phyloP scores from a whole-genome alignment of 768 basidiomycete species.

The Kwoniella sp. region DNA sequence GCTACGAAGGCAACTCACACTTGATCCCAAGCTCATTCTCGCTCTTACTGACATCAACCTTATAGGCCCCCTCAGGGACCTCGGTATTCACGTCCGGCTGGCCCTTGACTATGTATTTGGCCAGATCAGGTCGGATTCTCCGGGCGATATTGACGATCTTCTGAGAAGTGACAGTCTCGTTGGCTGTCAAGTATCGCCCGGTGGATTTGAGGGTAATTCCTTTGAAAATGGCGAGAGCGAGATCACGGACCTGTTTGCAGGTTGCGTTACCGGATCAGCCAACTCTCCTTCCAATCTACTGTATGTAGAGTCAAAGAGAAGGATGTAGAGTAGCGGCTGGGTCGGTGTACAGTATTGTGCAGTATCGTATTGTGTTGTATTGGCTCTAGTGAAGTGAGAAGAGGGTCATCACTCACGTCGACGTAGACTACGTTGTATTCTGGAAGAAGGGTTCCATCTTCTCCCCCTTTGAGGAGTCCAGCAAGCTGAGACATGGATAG shows the following conservation, averaged over 20 bases:
- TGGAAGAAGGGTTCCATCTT: conserved; percentile 14
- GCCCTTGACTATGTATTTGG: conserved; percentile 16
- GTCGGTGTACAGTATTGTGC: too few relatives aligned
- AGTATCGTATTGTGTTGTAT: too few relatives aligned
- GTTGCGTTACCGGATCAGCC: too few relatives aligned
- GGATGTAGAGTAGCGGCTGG: too few relatives aligned
- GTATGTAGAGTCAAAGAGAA: too few relatives aligned
- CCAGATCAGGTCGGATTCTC: conserved; percentile 18
- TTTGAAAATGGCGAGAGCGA: conserved; percentile 13
- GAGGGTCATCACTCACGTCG: conserved; percentile 34
- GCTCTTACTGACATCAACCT: conserved; percentile 15
- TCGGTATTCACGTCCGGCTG: not conserved
- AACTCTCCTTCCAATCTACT: too few relatives aligned
- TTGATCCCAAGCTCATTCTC: conserved; percentile 17
- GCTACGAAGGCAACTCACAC: too few relatives aligned
- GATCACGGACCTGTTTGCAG: conserved; percentile 19
- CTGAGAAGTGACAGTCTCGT: not conserved
- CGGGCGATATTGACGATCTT: conserved; percentile 14
- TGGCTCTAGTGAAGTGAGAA: too few relatives aligned
- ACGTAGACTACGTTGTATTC: conserved; percentile 19
- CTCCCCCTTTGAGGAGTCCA: conserved; percentile 9
- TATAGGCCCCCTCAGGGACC: conserved; percentile 10
- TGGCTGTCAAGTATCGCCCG: conserved; percentile 18
- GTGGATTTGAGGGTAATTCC: conserved; percentile 12
- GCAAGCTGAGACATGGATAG: conserved; percentile 22